These are phyloP conservation scores for Marasmius oreades DNA, from an alignment of 1,284 basidiomycete species.

Conservation along the genomic window DNA sequence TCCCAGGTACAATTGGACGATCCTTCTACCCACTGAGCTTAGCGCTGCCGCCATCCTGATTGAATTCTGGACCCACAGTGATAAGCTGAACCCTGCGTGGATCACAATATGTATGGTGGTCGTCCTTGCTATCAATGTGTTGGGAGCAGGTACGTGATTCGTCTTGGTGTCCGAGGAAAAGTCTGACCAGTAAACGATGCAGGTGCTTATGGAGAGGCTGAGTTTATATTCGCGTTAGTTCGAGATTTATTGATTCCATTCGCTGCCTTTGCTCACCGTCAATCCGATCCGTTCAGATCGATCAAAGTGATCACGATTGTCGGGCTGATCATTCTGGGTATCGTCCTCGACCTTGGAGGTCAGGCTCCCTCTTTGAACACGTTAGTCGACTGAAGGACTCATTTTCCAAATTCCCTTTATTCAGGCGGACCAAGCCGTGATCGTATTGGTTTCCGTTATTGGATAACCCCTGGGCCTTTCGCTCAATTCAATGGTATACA, in stretches of 20 bases:
- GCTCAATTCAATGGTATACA: conserved; percentile 49
- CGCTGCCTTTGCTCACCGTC: not conserved
- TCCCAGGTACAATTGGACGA: conserved; percentile 57
- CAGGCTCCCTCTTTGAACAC: conserved; percentile 8
- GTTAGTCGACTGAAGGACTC: not conserved
- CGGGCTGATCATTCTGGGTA: conserved; percentile 58
- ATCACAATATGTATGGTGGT: conserved; percentile 68
- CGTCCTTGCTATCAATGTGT: conserved; percentile 72
- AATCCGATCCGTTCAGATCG: conserved; percentile 36
- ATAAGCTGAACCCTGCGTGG: conserved; percentile 65
- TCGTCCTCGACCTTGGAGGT: conserved; percentile 75
- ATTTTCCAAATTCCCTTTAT: not conserved
- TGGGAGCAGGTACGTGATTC: conserved; percentile 56
- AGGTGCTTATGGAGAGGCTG: conserved; percentile 69
- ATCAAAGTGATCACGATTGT: conserved; percentile 80
- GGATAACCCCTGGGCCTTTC: conserved; percentile 75
- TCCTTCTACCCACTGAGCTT: conserved; percentile 75
- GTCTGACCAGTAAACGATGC: conserved; percentile 1
- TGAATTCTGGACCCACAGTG: conserved; percentile 56
- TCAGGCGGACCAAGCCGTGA: conserved; percentile 44
- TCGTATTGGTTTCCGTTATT: conserved; percentile 59
- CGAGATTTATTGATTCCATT: not conserved
- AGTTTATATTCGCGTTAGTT: conserved; percentile 65
- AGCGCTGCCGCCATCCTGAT: conserved; percentile 78
- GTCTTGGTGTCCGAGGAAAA: not conserved